These are phyloP conservation scores for Cladorrhinum samala DNA, from an alignment of 495 filamentous ascomycete genomes.

Conservation along the genomic window DNA sequence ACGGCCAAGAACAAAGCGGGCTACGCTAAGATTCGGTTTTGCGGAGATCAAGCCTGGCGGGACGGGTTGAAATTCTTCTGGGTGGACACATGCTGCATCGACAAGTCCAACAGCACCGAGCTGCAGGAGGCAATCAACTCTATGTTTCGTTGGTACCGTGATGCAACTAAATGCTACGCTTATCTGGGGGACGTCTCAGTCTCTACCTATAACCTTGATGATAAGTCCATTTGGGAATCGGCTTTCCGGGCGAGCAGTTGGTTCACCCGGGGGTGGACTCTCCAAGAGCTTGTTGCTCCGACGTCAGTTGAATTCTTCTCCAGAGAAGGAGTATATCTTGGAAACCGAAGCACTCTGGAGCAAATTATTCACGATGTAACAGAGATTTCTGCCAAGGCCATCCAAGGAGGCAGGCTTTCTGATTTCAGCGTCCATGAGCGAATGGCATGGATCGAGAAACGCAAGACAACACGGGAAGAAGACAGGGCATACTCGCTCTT, in stretches of 20 bases:
- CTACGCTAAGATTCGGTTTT: not conserved
- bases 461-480: not conserved
- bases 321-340: not conserved
- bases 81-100: not conserved
- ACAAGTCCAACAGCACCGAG: not conserved
- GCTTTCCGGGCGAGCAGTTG: not conserved
- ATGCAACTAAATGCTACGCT: too few relatives aligned
- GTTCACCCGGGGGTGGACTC: not conserved
- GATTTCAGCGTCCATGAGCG: not conserved
- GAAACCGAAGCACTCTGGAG: not conserved
- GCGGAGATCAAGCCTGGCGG: not conserved
- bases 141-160: not conserved
- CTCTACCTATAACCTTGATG: not conserved
- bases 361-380: not conserved
- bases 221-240: not conserved
- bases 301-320: not conserved
- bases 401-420: not conserved
- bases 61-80: not conserved
- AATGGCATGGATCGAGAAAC: not conserved
- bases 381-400: not conserved
- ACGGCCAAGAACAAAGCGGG: not conserved
- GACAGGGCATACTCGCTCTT: not conserved
- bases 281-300: not conserved
- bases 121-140: not conserved
- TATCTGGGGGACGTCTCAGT: not conserved